Evolutionary conservation across 2,329 filamentous ascomycete species (phyloP).

Genomic region (Camptophora hylomeconis): DNA sequence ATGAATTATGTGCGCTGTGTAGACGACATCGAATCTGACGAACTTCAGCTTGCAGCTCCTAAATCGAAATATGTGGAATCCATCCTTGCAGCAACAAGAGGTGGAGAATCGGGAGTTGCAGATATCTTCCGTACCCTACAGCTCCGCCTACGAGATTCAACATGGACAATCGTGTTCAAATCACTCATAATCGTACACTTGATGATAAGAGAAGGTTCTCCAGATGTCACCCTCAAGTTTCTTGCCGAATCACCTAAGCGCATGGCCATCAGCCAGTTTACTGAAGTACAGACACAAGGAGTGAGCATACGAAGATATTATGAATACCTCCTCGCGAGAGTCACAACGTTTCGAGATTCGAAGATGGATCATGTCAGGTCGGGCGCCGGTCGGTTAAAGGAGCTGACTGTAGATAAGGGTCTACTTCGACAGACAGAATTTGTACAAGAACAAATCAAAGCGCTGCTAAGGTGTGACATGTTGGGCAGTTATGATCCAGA

Average conservation of each 20-base stretch:
- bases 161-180: constrained; percentile 99
- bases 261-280: constrained; percentile 79
- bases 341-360: constrained; percentile 68
- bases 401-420: constrained; percentile 79
- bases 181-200: constrained; percentile 87
- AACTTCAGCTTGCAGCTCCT: constrained; percentile 80
- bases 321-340: constrained; percentile 71
- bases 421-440: constrained; percentile 80
- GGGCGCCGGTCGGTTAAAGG: constrained; percentile 72
- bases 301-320: constrained; percentile 88
- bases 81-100: constrained; percentile 87
- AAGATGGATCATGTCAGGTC: constrained; percentile 81
- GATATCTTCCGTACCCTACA: constrained; percentile 92
- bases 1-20: no score
- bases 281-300: constrained; percentile 89
- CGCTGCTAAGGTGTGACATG: constrained; percentile 81
- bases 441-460: constrained; percentile 76
- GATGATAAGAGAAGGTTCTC: constrained; percentile 92
- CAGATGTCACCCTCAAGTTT: constrained; percentile 75
- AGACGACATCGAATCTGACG: not conserved
- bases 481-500: constrained; percentile 69
- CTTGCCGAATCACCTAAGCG: constrained; percentile 70
- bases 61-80: constrained; percentile 99
- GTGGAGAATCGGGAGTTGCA: constrained; percentile 84
- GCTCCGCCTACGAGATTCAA: constrained; percentile 79